phyloP scores from a whole-genome alignment of 2,329 filamentous ascomycete species.

The Sordariomycetes sp. region DNA sequence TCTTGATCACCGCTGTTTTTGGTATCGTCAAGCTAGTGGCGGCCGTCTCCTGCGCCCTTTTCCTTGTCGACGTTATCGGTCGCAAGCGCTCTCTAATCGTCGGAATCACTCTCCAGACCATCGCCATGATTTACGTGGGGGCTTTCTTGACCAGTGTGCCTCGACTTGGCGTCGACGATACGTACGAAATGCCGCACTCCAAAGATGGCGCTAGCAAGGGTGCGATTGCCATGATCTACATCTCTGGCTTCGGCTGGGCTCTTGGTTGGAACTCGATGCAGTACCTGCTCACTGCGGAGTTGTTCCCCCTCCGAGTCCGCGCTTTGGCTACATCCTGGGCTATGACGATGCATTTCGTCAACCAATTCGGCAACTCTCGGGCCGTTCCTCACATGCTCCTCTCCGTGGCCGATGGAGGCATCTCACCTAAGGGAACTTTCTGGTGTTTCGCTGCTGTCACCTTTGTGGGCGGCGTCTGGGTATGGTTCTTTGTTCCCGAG shows the following conservation, averaged over 20 bases:
- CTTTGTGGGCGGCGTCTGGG: constrained; percentile 53
- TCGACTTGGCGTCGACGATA: constrained; percentile 33
- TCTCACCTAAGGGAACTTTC: constrained; percentile 55
- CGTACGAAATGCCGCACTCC: constrained; percentile 27
- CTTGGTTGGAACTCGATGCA: constrained; percentile 66
- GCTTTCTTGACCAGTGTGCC: constrained; percentile 50
- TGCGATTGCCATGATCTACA: constrained; percentile 61
- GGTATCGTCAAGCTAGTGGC: constrained; percentile 61
- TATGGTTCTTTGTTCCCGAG: constrained; percentile 61
- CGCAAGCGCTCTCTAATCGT: constrained; percentile 53
- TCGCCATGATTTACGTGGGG: constrained; percentile 51
- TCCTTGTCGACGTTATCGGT: constrained; percentile 68
- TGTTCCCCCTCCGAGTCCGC: constrained; percentile 63
- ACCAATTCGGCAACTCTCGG: constrained; percentile 66
- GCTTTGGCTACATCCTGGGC: constrained; percentile 57
- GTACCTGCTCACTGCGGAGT: constrained; percentile 64
- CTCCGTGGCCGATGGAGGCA: constrained; percentile 25
- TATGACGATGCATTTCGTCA: constrained; percentile 69
- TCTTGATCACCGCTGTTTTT: constrained; percentile 64
- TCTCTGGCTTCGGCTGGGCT: constrained; percentile 57
- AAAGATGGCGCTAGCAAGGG: constrained; percentile 47
- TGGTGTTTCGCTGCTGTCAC: constrained; percentile 63
- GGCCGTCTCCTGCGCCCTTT: constrained; percentile 56
- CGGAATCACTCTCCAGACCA: constrained; percentile 45
- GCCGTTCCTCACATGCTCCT: constrained; percentile 67